These are phyloP conservation scores for Trebouxiophyceae sp. DNA, from an alignment of 163 green algal genomes.

Conservation along the genomic window DNA sequence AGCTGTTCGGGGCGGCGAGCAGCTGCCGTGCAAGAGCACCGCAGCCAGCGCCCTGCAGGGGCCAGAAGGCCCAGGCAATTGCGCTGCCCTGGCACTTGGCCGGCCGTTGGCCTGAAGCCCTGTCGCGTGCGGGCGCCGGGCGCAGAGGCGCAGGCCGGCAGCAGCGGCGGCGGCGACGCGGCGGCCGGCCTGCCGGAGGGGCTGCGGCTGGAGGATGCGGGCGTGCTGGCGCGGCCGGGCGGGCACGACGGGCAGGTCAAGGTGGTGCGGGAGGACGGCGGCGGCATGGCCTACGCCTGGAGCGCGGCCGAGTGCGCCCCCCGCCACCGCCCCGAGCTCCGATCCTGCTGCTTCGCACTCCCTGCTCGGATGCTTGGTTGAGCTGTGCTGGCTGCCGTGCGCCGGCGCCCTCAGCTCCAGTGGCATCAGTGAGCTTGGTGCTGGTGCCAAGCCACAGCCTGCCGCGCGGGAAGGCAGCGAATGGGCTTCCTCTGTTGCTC, in stretches of 20 bases:
- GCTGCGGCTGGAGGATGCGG: constrained; percentile 58
- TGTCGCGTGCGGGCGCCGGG: background rate
- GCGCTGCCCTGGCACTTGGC: background rate
- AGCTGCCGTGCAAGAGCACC: too few relatives aligned
- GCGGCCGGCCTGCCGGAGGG: constrained; percentile 36
- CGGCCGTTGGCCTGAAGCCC: background rate
- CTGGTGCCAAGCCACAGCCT: too few relatives aligned
- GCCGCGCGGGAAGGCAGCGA: too few relatives aligned
- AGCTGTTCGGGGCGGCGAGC: too few relatives aligned
- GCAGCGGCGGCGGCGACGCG: constrained; percentile 9
- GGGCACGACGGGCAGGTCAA: constrained; percentile 70
- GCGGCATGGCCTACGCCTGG: constrained; percentile 74
- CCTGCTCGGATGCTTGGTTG: too few relatives aligned
- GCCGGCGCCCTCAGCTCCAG: too few relatives aligned
- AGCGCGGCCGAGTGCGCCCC: constrained; percentile 10
- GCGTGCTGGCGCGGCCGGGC: constrained; percentile 57
- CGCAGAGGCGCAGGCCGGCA: background rate
- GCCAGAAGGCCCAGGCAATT: constrained; percentile 1
- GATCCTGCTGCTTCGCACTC: too few relatives aligned
- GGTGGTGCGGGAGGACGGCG: constrained; percentile 62
- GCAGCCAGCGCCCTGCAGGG: too few relatives aligned
- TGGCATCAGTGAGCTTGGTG: too few relatives aligned
- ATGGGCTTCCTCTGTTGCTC: too few relatives aligned
- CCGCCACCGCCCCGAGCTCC: too few relatives aligned
- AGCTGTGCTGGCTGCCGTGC: too few relatives aligned